Base-by-base conservation (phyloP, 2,329 filamentous ascomycete genomes). In the Chrysoporthe cubensis region DNA sequence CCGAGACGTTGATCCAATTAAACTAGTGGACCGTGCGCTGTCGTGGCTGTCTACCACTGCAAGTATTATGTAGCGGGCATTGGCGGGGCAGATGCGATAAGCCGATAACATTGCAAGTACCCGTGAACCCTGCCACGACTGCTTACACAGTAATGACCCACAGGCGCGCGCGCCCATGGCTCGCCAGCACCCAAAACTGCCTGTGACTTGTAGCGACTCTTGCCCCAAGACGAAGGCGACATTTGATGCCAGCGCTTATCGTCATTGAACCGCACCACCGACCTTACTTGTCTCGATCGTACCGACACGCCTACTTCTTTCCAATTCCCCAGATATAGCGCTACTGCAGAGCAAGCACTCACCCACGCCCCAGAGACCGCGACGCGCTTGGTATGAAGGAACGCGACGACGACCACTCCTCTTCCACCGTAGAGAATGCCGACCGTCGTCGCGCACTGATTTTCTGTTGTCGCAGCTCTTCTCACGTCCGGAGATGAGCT, bases 401-500 rank as follows among this genome's bases (percentile, higher is more conserved):
- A 46, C 61, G 62, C 69, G 62, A 66, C 58, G 58, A 64, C 50
- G 32, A 58, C 64, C 62, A 40, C 50, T 46, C 48, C 63, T 37
- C 32, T 16, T 48, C 34, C n/a, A 64, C 62, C 57, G 48, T 65
- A 66, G 62, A 66, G 58, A 59, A 66, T 61, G 67, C 66, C 50
- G 37, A 26, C 26, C 26, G 58, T 37, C 26, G 26, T 52, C 57
- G 65, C 67, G 32, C 62, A 65, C 44, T 66, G 32, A 44, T 46
- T 64, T 48, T 21, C 61, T 64, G 37, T 67, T 64, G 63, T 60
- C 63, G 44, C 62, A 66, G 18, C 42, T 64, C 62, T 40, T 66
- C n/a, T 40, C 34, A 66, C 58, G 44, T 62, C 14, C 18, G 21
- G 50, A 54, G n/a, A 72, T 64, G 56, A 78, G 77, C 73, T 72